Base-by-base conservation (phyloP, 2,329 filamentous ascomycete genomes). In the Xylogone sp. region DNA sequence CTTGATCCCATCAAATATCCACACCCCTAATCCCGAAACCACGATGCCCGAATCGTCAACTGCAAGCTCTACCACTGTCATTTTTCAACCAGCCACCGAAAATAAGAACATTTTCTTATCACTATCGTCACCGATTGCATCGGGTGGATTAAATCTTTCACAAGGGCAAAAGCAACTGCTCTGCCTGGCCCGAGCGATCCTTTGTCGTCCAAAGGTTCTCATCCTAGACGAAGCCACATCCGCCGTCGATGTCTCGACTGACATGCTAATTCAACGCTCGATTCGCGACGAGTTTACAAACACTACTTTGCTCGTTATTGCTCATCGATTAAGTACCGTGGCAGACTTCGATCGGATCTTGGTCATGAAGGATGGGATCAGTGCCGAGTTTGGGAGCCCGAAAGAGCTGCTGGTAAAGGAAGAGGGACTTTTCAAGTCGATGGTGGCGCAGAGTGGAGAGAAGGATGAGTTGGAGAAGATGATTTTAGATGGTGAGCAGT, bases 191-290 rank as follows among this genome's bases (percentile, higher is more conserved):
- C 83, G 82, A 48, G 86, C 83, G 45, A 88, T 90, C 56, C 81
- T 89, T 24, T 77, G 81, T 0, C 79, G 83, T 0, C 86, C 87
- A 12, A 85, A 86, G 62, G 81, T 91, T 56, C 86, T 91, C 77
- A 79, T 91, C 1, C 77, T 91, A 2, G 88, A 91, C 65, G 87
- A 91, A 69, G 87, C 87, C 0, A 91, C 87, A 0, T 85, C 81
- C 4, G 86, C 87, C 0, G 86, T 91, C 2, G 87, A 90, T 67
- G 87, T 88, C 79, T 73, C 78, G 44, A 90, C 87, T 0, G 87
- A 91, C 63, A 71, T 76, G 2, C 75, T 88, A 29, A 90, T 90
- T 59, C 87, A 90, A 70, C 78, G 82, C n/a, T 83, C 78, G 49
- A 89, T 91, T 59, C 79, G 86, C 24, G 81, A 85, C 60, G 84